A percentile compares a stretch with the other conserved stretches of the same genome.
Conservation (phyloP, 2,329 filamentous ascomycete species). For the Plenodomus tracheiphilus region DNA sequence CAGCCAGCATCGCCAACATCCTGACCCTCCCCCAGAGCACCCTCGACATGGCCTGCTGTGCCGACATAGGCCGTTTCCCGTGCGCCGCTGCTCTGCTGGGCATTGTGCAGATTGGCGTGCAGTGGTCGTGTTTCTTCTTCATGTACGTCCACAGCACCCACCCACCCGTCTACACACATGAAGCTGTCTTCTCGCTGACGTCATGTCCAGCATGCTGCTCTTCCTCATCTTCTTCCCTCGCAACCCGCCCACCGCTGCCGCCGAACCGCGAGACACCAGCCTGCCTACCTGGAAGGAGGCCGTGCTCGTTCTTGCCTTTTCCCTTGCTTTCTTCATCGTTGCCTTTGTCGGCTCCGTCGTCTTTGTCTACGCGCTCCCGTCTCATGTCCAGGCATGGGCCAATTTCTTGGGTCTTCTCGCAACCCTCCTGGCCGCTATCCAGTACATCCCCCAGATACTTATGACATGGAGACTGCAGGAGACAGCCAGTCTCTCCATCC, state of each 20-base stretch:
- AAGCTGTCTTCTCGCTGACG: not conserved
- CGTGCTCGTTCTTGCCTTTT: conserved; percentile 71
- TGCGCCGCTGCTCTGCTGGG: conserved; percentile 86
- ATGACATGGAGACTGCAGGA: conserved; percentile 85
- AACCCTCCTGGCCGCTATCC: conserved; percentile 76
- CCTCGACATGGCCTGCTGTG: conserved; percentile 83
- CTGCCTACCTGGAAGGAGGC: conserved; percentile 73
- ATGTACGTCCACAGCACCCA: conserved; percentile 63
- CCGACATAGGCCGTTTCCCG: conserved; percentile 75
- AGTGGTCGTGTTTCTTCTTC: conserved; percentile 88
- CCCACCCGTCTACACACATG: no score
- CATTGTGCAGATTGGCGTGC: conserved; percentile 85
- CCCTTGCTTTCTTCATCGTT: conserved; percentile 74
- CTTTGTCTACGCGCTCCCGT: conserved; percentile 66
- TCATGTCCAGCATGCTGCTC: conserved; percentile 71
- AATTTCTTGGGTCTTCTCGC: conserved; percentile 81
- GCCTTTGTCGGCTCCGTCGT: conserved; percentile 67
- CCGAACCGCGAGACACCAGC: conserved; percentile 29
- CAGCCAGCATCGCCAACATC: conserved; percentile 89
- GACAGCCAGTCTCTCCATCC: conserved; percentile 88
- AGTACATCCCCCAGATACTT: conserved; percentile 94
- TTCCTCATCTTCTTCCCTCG: conserved; percentile 86
- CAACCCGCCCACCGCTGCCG: conserved; percentile 25
- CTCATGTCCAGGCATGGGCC: conserved; percentile 75
- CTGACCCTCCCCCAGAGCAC: conserved; percentile 82